Percentiles rank a stretch among this genome's conserved stretches.
Conservation (phyloP, 768 basidiomycete genomes). For the Xerocomus potaroensis region DNA sequence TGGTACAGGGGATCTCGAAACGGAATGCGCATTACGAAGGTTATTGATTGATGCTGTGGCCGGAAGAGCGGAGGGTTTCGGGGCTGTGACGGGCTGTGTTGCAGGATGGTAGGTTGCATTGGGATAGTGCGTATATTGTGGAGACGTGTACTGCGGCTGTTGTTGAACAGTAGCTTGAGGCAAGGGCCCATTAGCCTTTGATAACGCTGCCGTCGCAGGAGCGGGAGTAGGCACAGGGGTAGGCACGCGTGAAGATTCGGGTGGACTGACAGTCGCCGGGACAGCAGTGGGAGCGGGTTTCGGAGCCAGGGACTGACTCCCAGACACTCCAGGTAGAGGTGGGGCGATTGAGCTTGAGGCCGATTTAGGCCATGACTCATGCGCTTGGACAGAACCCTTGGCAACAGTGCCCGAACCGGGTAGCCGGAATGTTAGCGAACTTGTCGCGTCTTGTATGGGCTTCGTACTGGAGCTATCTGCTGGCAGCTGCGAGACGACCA, state of each 20-base stretch:
- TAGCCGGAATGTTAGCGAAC: slow-evolving; percentile 23
- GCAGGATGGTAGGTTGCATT: slow-evolving; percentile 45
- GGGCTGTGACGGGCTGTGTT: slow-evolving; percentile 21
- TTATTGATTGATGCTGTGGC: slow-evolving; percentile 8
- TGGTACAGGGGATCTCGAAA: slow-evolving; percentile 30
- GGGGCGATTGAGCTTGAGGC: slow-evolving; percentile 7
- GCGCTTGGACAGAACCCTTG: slow-evolving; percentile 22
- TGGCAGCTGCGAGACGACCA: slow-evolving; percentile 8
- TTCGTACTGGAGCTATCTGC: slow-evolving; percentile 14
- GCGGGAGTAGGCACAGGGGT: slow-evolving; percentile 16
- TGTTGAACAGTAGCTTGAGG: slow-evolving; percentile 32
- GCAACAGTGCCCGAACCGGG: slow-evolving; percentile 14
- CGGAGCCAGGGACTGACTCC: slow-evolving; percentile 16
- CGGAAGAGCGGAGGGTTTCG: slow-evolving; percentile 14
- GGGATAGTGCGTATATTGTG: slow-evolving; percentile 48
- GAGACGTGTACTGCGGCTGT: slow-evolving; percentile 33
- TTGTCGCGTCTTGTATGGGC: slow-evolving; percentile 13
- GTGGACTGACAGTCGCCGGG: slow-evolving; percentile 20
- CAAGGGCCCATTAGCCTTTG: slow-evolving; percentile 20
- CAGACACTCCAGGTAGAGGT: slow-evolving; percentile 14
- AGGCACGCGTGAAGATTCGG: slow-evolving; percentile 19
- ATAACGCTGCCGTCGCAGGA: slow-evolving; percentile 7
- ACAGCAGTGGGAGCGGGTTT: slow-evolving; percentile 24
- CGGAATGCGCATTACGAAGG: slow-evolving; percentile 26
- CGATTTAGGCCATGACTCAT: slow-evolving; percentile 20